Percentiles rank a stretch among this genome's conserved stretches.
phyloP scores from a whole-genome alignment of 129 eudicot genomes.

The Saussurea involucrata region DNA sequence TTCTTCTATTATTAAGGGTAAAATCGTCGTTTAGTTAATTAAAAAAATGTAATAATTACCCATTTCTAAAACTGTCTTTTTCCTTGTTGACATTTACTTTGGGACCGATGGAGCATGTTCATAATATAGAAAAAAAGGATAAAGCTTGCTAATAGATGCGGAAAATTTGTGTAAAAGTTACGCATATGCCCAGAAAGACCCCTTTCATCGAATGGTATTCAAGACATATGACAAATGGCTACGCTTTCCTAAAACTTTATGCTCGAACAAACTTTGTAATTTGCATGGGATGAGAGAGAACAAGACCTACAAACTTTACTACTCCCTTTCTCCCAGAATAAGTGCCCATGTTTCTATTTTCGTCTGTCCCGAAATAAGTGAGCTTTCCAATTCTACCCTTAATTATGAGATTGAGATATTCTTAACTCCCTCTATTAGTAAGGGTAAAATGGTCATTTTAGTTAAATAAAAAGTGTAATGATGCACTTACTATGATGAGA shows the following conservation, averaged over 20 bases:
- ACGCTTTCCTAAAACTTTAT: neutral
- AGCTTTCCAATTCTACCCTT: neutral
- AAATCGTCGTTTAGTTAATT: neutral
- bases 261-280: neutral
- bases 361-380: no score
- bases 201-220: neutral
- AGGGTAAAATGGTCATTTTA: neutral
- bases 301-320: neutral
- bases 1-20: no score
- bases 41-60: no score
- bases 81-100: neutral
- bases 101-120: neutral
- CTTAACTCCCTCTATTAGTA: neutral
- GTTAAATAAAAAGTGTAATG: neutral
- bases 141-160: no score
- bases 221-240: neutral
- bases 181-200: no score
- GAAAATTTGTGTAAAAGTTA: no score
- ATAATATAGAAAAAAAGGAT: no score
- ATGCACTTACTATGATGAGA: slow-evolving; percentile 82
- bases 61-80: neutral
- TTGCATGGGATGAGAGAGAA: neutral
- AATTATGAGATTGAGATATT: neutral
- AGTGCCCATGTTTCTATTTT: no score
- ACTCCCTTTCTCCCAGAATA: neutral